A percentile compares a stretch with the other conserved stretches of the same genome.
Evolutionary conservation across 2,329 filamentous ascomycete genomes (phyloP).

Genomic region (Remersonia thermophila): DNA sequence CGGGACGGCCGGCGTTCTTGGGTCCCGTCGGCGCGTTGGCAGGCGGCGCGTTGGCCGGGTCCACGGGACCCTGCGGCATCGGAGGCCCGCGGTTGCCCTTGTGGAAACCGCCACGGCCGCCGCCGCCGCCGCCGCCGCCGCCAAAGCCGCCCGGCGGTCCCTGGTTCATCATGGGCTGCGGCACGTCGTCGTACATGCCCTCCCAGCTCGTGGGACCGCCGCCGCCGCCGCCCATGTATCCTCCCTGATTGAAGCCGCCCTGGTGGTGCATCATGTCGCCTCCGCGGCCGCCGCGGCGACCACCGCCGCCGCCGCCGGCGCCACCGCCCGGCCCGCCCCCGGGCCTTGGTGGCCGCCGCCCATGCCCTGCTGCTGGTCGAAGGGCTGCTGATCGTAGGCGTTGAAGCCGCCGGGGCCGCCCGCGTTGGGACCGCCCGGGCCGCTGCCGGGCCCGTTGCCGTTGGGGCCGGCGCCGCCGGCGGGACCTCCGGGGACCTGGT

Average conservation of each 20-base stretch:
- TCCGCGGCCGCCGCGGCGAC: constrained; percentile 13
- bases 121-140: constrained; percentile 19
- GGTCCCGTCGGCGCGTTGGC: constrained; percentile 86
- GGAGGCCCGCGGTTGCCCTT: constrained; percentile 23
- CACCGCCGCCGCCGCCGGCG: constrained; percentile 33
- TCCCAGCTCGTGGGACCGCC: constrained; percentile 74
- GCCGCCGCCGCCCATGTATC: constrained; percentile 20
- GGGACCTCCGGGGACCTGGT: constrained; percentile 1
- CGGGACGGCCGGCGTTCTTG: constrained; percentile 85
- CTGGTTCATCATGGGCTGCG: constrained; percentile 57
- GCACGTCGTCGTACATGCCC: constrained; percentile 95
- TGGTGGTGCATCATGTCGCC: constrained; percentile 21
- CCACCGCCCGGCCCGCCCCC: no score
- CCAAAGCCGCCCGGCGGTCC: constrained; percentile 26
- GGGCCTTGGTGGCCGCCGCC: constrained; percentile 1
- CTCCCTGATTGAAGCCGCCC: constrained; percentile 16
- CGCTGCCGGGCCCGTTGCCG: constrained; percentile 16
- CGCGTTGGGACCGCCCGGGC: constrained; percentile 6
- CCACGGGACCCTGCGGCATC: constrained; percentile 27
- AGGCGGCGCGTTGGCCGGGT: constrained; percentile 50
- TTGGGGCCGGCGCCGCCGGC: constrained; percentile 4
- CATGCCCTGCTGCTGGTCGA: constrained; percentile 48
- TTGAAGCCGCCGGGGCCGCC: constrained; percentile 42
- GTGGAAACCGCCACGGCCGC: constrained; percentile 30
- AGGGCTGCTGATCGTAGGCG: constrained; percentile 59